Evolutionary conservation across 2,329 filamentous ascomycete genomes (phyloP).

Genomic region (Neofusicoccum sp.): DNA sequence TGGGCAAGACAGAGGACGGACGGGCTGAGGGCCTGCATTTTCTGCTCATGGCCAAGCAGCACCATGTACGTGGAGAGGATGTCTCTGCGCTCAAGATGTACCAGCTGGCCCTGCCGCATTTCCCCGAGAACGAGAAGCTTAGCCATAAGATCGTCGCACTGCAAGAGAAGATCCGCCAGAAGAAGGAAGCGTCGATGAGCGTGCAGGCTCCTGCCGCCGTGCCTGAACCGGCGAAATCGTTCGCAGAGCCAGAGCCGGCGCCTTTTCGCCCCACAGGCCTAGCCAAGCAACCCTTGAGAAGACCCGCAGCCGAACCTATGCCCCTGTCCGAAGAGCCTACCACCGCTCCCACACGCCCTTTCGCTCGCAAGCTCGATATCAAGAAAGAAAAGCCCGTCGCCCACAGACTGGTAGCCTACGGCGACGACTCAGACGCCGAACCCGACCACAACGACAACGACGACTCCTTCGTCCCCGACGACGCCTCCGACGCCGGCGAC

Average conservation of each 20-base stretch:
- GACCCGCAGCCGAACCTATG: slow-evolving; percentile 19
- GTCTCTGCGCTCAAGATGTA: slow-evolving; percentile 79
- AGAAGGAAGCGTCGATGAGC: slow-evolving; percentile 31
- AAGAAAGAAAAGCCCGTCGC: background rate
- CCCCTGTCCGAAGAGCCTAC: slow-evolving; percentile 28
- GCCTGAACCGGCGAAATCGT: background rate
- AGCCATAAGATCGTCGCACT: slow-evolving; percentile 54
- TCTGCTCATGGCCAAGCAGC: slow-evolving; percentile 86
- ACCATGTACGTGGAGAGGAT: slow-evolving; percentile 80
- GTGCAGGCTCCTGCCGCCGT: background rate
- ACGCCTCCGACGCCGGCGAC: slow-evolving; percentile 32
- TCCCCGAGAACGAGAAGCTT: slow-evolving; percentile 81
- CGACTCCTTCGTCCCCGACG: slow-evolving; percentile 30
- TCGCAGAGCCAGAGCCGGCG: background rate
- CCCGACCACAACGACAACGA: slow-evolving; percentile 21
- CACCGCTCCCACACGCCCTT: slow-evolving; percentile 28
- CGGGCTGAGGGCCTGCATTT: slow-evolving; percentile 81
- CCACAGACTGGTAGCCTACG: background rate
- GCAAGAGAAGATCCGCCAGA: slow-evolving; percentile 50
- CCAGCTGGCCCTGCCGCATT: slow-evolving; percentile 77
- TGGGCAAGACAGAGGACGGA: slow-evolving; percentile 68
- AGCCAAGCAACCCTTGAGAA: slow-evolving; percentile 19
- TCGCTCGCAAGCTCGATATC: background rate
- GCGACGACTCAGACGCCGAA: background rate
- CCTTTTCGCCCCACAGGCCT: background rate